Evolutionary conservation across 163 green algal genomes (phyloP).

Genomic region (Coccomyxa subellipsoidea): DNA sequence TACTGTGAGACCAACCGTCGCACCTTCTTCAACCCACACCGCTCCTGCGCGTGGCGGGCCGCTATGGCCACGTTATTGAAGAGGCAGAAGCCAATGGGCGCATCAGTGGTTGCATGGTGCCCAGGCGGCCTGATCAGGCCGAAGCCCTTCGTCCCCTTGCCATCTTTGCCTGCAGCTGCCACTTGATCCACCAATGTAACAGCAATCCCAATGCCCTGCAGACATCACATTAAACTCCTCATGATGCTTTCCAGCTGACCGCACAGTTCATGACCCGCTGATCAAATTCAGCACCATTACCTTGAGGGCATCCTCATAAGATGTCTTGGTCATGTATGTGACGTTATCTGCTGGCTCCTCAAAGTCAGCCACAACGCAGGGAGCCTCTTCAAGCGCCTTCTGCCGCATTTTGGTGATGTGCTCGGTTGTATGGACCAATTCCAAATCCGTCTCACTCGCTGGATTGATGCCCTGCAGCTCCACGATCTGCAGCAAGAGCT

Average conservation of each 20-base stretch:
- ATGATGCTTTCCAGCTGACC: too few relatives aligned
- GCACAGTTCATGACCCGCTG: too few relatives aligned
- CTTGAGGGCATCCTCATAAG: constrained; percentile 48
- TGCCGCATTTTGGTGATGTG: constrained; percentile 10
- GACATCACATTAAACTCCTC: not conserved
- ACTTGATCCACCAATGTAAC: not conserved
- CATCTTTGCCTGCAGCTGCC: constrained; percentile 3
- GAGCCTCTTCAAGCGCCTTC: constrained; percentile 3
- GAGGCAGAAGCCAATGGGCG: constrained; percentile 74
- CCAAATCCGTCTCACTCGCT: not conserved
- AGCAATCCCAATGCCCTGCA: not conserved
- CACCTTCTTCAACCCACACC: constrained; percentile 43
- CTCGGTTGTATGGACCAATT: constrained; percentile 20
- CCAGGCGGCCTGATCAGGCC: constrained; percentile 69
- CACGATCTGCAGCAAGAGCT: not conserved
- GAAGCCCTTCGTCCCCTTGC: constrained; percentile 40
- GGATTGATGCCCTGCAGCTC: not conserved
- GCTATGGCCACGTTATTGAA: constrained; percentile 60
- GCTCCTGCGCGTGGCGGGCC: constrained; percentile 48
- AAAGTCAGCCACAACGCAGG: constrained; percentile 47
- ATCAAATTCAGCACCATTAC: constrained; percentile 8
- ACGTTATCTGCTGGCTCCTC: constrained; percentile 15
- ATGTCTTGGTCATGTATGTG: constrained; percentile 63
- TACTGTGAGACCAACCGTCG: too few relatives aligned
- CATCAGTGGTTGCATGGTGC: constrained; percentile 70